Percentiles rank a stretch among this genome's conserved stretches.
These are phyloP conservation scores for Glycine tomentella DNA, from an alignment of 306 rosid species.

Conservation along the genomic window DNA sequence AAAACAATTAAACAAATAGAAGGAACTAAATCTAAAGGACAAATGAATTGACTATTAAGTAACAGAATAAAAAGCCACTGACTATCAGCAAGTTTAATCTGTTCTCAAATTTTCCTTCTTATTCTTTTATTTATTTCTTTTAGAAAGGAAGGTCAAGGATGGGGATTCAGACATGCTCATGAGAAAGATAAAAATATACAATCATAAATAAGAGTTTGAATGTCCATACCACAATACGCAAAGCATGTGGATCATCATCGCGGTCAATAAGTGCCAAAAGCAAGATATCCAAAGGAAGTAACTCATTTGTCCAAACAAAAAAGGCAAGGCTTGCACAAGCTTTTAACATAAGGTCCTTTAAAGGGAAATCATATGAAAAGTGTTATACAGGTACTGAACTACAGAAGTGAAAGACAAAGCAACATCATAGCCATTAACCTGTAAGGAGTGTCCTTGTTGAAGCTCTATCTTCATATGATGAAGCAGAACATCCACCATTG, in stretches of 20 bases:
- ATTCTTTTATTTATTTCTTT: conserved; percentile 11
- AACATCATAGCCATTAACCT: conserved; percentile 58
- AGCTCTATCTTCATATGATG: conserved; percentile 93
- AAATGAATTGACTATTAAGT: neutral
- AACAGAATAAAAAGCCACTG: conserved; percentile 15
- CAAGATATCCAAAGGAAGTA: conserved; percentile 96
- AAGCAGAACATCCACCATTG: conserved; percentile 96
- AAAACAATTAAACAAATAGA: conserved; percentile 24
- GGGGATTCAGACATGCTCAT: neutral
- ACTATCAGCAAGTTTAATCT: conserved; percentile 9
- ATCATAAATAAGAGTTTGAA: conserved; percentile 34
- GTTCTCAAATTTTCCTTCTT: conserved; percentile 18
- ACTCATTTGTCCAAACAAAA: conserved; percentile 91
- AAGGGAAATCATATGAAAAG: conserved; percentile 39
- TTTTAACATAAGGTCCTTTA: conserved; percentile 83
- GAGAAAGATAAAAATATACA: conserved; percentile 28
- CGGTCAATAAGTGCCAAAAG: conserved; percentile 96
- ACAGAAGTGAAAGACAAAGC: conserved; percentile 33
- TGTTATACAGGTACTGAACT: conserved; percentile 24
- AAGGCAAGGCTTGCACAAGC: conserved; percentile 85
- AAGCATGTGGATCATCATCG: conserved; percentile 98
- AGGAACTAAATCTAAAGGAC: neutral
- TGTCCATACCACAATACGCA: conserved; percentile 84
- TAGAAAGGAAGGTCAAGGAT: conserved; percentile 13
- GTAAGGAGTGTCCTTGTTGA: conserved; percentile 84